Percentiles rank a stretch among this genome's conserved stretches.
Conservation (phyloP, 345 rosid species). For the Isatis tinctoria region DNA sequence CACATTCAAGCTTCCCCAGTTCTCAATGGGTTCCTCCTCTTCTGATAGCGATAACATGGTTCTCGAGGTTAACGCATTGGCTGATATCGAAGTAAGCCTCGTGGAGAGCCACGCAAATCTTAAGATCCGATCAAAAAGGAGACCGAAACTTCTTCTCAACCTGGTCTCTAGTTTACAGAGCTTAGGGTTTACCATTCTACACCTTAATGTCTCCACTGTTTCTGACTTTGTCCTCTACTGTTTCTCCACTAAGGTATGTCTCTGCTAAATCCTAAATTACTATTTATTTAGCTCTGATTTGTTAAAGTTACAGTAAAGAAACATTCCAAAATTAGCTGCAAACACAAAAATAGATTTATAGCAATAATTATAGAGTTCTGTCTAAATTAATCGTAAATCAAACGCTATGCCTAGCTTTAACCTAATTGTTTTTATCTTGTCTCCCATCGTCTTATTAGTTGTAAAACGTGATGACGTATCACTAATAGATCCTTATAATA, state of each 20-base stretch:
- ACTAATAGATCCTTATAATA: conserved; percentile 2
- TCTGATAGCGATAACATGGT: conserved; percentile 6
- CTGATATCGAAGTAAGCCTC: conserved; percentile 67
- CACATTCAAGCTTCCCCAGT: conserved; percentile 65
- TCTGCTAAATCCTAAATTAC: background rate
- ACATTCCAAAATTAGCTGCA: background rate
- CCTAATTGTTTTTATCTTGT: conserved; percentile 24
- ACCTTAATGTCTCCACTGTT: conserved; percentile 70
- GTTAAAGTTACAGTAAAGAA: background rate
- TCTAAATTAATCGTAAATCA: background rate
- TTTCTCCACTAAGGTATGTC: conserved; percentile 73
- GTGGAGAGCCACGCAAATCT: conserved; percentile 82
- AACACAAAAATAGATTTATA: background rate
- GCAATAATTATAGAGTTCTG: background rate
- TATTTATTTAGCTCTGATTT: conserved; percentile 11
- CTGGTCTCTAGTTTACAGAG: conserved; percentile 60
- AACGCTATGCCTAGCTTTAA: conserved; percentile 7
- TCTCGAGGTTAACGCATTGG: conserved; percentile 23
- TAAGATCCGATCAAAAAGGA: conserved; percentile 63
- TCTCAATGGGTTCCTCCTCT: conserved; percentile 35
- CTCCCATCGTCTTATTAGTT: background rate
- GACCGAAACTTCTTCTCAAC: conserved; percentile 69
- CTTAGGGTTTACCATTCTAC: conserved; percentile 67
- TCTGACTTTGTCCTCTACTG: conserved; percentile 64
- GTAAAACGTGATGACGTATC: background rate